Evolutionary conservation across 306 rosid species (phyloP), one percentile per base, ranked within the genome.

Genomic region (Boehmeria nivea): DNA sequence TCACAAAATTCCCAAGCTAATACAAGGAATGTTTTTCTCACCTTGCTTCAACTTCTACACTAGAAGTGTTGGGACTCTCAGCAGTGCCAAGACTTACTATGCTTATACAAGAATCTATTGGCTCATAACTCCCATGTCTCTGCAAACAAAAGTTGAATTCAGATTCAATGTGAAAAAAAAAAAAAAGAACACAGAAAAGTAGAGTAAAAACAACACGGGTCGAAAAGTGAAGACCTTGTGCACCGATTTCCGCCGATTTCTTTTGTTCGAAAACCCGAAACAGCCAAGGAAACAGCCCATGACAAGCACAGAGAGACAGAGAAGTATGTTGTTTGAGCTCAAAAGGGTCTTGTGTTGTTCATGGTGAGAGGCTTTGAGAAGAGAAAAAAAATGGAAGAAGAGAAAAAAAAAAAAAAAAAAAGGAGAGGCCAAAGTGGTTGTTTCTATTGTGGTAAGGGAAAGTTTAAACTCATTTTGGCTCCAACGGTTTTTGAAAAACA

Each of bases 241-340:
- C 19, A 69, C 57, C 4, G 79, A 64, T 67, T 78, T 71, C 71
- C 79, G 76, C 7, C 84, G 78, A 59, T 22, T 87, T 38, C 82
- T 64, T 54, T 81, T 83, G 70, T 77, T 72, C 26, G 89, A 63
- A 21, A 87, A 65, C 40, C 87, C 86, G 51, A 91, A 84, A 66
- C 96, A 87, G 48, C 67, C 81, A 42, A 87, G 88, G 62, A 91
- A 91, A 43, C 96, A 91, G 56, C 93, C 96, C 99, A 84, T 6
- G 28, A 40, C 15, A 14, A 12, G 5, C 44, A 40, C 12, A 60
- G 31, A 45, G 21, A 42, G 26, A 13, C 11, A 18, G 14, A 15
- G 21, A 54, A 0, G 22, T 31, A 17, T 20, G 6, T 11, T 13
- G 17, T 25, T 3, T 8, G 6, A 33, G 42, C 15, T 48, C 42